Evolutionary conservation across 1,139 yeast genomes (phyloP).

Genomic region (Pichia sp.): DNA sequence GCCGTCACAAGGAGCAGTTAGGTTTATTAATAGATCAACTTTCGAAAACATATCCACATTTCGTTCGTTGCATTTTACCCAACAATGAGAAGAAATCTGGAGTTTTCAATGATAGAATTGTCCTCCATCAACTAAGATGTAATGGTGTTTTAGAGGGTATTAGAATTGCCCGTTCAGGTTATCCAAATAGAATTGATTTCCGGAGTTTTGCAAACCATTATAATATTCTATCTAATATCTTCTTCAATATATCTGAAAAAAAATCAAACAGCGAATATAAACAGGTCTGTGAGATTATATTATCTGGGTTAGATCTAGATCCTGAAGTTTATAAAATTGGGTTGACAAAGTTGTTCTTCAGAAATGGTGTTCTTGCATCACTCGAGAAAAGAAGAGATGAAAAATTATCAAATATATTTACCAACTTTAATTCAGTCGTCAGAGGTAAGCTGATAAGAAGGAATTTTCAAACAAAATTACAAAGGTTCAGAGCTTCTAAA

Average conservation of each 20-base stretch:
- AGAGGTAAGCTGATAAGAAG: conserved; percentile 60
- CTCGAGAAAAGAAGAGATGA: conserved; percentile 75
- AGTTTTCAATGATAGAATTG: conserved; percentile 67
- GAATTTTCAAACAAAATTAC: conserved; percentile 44
- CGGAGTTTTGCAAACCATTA: conserved; percentile 75
- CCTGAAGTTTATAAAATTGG: conserved; percentile 69
- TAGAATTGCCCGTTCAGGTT: conserved; percentile 94
- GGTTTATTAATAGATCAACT: conserved; percentile 66
- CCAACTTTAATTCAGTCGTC: conserved; percentile 59
- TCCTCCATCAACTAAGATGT: conserved; percentile 85
- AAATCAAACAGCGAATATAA: conserved; percentile 42
- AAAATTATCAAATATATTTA: conserved; percentile 49
- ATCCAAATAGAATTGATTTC: conserved; percentile 86
- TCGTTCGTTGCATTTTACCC: conserved; percentile 93
- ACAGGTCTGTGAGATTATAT: conserved; percentile 62
- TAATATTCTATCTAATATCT: conserved; percentile 42
- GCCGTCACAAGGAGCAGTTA: conserved; percentile 79
- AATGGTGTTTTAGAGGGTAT: conserved; percentile 99
- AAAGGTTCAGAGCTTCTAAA: conserved; percentile 65
- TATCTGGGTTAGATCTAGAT: conserved; percentile 57
- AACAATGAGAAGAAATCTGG: conserved; percentile 70
- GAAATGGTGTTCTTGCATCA: conserved; percentile 89
- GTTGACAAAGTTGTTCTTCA: conserved; percentile 81
- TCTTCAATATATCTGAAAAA: conserved; percentile 7
- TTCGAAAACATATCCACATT: conserved; percentile 85